Conservation (phyloP, 805 yeast genomes). For the Wickerhamiella qilinensis region DNA sequence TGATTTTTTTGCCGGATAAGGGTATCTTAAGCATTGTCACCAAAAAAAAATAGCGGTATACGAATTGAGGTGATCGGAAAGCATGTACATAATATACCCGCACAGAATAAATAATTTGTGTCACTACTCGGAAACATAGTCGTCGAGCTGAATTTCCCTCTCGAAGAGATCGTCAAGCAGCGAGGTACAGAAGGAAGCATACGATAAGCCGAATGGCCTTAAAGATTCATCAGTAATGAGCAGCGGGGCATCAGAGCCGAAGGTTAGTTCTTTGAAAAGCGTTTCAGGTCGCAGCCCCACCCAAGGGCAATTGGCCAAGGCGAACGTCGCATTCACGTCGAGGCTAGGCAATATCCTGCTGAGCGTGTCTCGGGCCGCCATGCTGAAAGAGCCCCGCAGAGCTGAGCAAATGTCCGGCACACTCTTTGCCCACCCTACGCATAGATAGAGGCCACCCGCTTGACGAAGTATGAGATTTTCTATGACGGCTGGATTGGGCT, state of each 20-base stretch:
- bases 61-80: too few species aligned
- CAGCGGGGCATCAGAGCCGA: too few species aligned
- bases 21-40: conserved; percentile 8
- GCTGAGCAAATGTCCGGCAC: not conserved
- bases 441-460: conserved; percentile 4
- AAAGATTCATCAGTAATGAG: not conserved
- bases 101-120: too few species aligned
- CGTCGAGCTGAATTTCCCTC: conserved; percentile 1
- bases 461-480: not conserved
- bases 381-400: conserved; percentile 2
- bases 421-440: conserved; percentile 2
- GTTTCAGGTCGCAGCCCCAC: not conserved
- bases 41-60: not conserved
- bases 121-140: too few species aligned
- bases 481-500: conserved; percentile 1
- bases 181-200: conserved; percentile 1
- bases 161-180: conserved; percentile 1
- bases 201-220: not conserved
- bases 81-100: too few species aligned
- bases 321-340: not conserved
- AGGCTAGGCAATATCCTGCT: not conserved
- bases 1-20: not conserved
- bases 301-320: conserved; percentile 7
- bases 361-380: too few species aligned
- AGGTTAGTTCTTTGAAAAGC: not conserved